phyloP scores from a whole-genome alignment of 129 eudicot genomes.

The Tagetes erecta region DNA sequence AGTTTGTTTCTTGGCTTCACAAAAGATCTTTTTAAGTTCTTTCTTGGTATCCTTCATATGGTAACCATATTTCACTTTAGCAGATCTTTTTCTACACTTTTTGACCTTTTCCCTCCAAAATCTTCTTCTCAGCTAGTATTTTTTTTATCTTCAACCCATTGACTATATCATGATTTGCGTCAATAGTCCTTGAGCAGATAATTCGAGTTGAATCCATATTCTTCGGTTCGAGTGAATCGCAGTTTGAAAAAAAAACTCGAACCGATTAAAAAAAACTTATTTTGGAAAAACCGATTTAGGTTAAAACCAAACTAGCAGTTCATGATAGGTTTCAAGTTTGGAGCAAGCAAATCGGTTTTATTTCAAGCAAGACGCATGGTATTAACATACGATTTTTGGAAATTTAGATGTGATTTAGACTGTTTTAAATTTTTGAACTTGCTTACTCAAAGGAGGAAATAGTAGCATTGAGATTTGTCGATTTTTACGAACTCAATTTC shows the following conservation, averaged over 20 bases:
- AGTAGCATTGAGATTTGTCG: too few relatives aligned
- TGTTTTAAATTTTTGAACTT: too few relatives aligned
- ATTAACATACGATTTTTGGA: too few relatives aligned
- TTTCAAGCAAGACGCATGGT: too few relatives aligned
- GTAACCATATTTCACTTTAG: conserved; percentile 28
- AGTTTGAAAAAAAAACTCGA: conserved; percentile 13
- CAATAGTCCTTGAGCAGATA: conserved; percentile 20
- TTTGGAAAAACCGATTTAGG: too few relatives aligned
- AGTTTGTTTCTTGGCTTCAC: conserved; percentile 14
- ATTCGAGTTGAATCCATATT: conserved; percentile 35
- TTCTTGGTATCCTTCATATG: conserved; percentile 25
- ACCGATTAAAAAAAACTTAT: too few relatives aligned
- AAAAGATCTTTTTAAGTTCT: conserved; percentile 3
- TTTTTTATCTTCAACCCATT: conserved; percentile 10
- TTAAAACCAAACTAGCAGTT: too few relatives aligned
- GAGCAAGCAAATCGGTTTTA: too few relatives aligned
- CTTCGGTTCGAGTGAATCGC: not conserved
- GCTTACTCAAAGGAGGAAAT: too few relatives aligned
- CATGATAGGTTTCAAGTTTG: too few relatives aligned
- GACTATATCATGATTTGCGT: conserved; percentile 13
- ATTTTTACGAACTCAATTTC: too few relatives aligned
- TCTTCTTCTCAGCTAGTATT: conserved; percentile 19
- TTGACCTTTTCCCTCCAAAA: conserved; percentile 16
- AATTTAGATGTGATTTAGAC: too few relatives aligned
- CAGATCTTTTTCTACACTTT: conserved; percentile 11